Evolutionary conservation across 2,329 filamentous ascomycete species (phyloP), one percentile per base, ranked within the genome.

Genomic region (Cladobotryum protrusum): DNA sequence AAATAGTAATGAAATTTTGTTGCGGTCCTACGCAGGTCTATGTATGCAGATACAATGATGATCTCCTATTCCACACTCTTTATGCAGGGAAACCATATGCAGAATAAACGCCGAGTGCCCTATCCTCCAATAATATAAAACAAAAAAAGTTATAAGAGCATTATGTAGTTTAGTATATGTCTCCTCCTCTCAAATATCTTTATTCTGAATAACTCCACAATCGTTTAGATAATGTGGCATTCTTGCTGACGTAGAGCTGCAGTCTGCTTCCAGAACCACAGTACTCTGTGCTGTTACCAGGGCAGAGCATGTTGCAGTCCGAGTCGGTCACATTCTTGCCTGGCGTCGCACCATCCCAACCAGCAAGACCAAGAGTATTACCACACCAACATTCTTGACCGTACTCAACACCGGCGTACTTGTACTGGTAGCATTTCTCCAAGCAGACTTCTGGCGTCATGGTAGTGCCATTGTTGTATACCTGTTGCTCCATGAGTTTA

Each of bases 371-470:
- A 9, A 71, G 49, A 1, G 47, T 42, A 44, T 68, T 61, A 5
- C 66, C 66, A 39, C 68, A 71, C 61, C 65, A 71, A 20, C 68
- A 71, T 18, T 71, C 68, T 2, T 58, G 59, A 6, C 65, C 66
- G 32, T 70, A 70, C 45, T 71, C 66, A 4, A 70, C 60, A 9
- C 68, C 68, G 1, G 63, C 67, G 19, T 61, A 71, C 6, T 59
- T 61, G 48, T 65, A 70, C 17, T 62, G 54, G 35, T 56, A 60
- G 43, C 68, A 71, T 1, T 58, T 58, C 43, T 63, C 57, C 1
- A 69, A 52, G 45, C 68, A 71, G 0, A 52, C 49, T 9, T 65
- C 58, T 12, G 69, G 56, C 0, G 65, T 69, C 67, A 71, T 69
- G 8, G 58, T 52, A 3, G 57, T 56, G 11, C 46, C 56, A 13